phyloP scores from a whole-genome alignment of 2,329 filamentous ascomycete species.

The Fusarium albidum region DNA sequence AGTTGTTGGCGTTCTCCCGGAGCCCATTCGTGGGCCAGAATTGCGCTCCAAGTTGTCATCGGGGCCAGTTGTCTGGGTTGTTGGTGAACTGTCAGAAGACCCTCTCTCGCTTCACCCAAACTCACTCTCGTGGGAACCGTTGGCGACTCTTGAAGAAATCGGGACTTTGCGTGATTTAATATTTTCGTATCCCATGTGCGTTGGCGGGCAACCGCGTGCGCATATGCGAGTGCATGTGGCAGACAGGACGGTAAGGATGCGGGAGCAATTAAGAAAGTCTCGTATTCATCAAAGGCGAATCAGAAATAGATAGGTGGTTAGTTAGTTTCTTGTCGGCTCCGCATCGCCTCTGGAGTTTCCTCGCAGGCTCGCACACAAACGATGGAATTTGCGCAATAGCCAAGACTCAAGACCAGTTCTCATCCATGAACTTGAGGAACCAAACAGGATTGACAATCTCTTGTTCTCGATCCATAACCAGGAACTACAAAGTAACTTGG shows the following conservation, averaged over 20 bases:
- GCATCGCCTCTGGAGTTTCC: background rate
- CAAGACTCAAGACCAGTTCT: too few relatives aligned
- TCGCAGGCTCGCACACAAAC: background rate
- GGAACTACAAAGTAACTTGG: too few relatives aligned
- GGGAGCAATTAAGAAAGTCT: background rate
- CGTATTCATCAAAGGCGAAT: background rate
- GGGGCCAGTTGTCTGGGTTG: background rate
- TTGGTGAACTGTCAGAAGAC: background rate
- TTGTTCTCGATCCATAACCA: background rate
- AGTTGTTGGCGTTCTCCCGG: background rate
- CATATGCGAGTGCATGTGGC: background rate
- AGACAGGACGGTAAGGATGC: background rate
- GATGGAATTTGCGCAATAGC: background rate
- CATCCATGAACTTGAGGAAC: background rate
- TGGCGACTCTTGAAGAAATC: background rate
- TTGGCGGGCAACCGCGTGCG: conserved; percentile 5
- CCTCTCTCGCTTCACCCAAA: too few relatives aligned
- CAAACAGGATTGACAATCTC: background rate
- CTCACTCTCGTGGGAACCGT: too few relatives aligned
- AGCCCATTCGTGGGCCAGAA: background rate
- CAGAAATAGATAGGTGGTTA: background rate
- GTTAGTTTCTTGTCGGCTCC: background rate
- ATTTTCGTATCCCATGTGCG: conserved; percentile 5
- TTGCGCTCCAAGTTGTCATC: background rate
- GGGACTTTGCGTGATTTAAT: conserved; percentile 5